phyloP scores from a whole-genome alignment of 352 stramenopile species.

The Globisporangium viniferum region DNA sequence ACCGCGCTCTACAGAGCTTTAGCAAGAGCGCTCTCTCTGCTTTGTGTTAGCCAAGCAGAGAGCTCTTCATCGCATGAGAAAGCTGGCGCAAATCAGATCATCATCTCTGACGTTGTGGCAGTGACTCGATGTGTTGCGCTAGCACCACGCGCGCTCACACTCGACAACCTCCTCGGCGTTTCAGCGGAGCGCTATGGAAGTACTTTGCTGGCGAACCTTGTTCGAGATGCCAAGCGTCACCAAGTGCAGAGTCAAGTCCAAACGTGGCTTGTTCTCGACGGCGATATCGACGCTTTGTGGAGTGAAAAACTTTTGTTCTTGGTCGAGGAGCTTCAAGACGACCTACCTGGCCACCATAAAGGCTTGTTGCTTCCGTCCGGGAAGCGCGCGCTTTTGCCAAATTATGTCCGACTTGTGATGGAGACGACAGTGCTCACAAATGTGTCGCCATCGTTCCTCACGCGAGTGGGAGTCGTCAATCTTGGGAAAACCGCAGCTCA shows the following conservation, averaged over 20 bases:
- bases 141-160: conserved; percentile 34
- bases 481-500: conserved; percentile 8
- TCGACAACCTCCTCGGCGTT: conserved; percentile 31
- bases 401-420: conserved; percentile 41
- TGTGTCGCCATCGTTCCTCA: conserved; percentile 52
- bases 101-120: neutral
- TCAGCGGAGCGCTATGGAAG: conserved; percentile 17
- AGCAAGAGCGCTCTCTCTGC: conserved; percentile 24
- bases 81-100: neutral
- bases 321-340: conserved; percentile 20
- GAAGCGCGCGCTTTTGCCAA: conserved; percentile 36
- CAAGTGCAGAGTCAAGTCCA: conserved; percentile 19
- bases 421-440: conserved; percentile 48
- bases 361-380: conserved; percentile 35
- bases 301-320: conserved; percentile 45
- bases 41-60: neutral
- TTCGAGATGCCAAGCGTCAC: conserved; percentile 43
- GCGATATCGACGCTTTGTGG: conserved; percentile 45
- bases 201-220: conserved; percentile 36
- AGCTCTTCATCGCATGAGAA: neutral
- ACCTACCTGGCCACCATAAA: conserved; percentile 11
- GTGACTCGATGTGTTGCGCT: conserved; percentile 31
- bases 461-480: conserved; percentile 40
- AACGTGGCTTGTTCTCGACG: conserved; percentile 72
- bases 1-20: conserved; percentile 46